Evolutionary conservation across 345 rosid species (phyloP).

Genomic region (Ailanthus altissimus): DNA sequence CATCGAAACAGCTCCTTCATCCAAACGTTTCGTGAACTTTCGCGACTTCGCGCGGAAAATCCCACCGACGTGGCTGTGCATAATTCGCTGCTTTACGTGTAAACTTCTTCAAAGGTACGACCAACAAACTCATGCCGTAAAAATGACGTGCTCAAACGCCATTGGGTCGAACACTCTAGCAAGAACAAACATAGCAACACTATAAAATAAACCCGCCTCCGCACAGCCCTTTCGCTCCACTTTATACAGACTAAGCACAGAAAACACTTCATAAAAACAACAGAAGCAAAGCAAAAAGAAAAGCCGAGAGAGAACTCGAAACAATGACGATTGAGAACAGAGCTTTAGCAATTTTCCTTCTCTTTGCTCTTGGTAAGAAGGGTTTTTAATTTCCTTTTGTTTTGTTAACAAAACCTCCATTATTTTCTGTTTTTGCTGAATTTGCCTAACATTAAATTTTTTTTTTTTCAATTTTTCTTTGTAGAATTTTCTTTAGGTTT

Average conservation of each 20-base stretch:
- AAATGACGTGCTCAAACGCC: conserved; percentile 21
- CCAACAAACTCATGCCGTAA: background rate
- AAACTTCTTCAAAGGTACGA: conserved; percentile 3
- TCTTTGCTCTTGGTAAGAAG: conserved; percentile 35
- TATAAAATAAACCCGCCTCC: conserved; percentile 13
- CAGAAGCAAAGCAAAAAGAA: too few species aligned
- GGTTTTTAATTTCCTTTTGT: background rate
- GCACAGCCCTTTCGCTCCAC: background rate
- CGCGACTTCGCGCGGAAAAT: conserved; percentile 14
- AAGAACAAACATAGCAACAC: background rate
- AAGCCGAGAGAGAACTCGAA: background rate
- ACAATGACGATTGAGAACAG: conserved; percentile 30
- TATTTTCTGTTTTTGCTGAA: background rate
- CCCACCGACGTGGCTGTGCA: background rate
- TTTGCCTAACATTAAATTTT: background rate
- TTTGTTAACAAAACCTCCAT: background rate
- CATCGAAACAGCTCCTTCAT: background rate
- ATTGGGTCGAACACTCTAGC: conserved; percentile 32
- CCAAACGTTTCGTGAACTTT: conserved; percentile 20
- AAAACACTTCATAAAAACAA: background rate
- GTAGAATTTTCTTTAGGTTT: conserved; percentile 36
- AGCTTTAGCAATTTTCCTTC: conserved; percentile 22
- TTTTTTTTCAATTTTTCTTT: background rate
- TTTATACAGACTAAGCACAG: background rate
- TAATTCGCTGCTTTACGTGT: conserved; percentile 21